These are phyloP conservation scores for Ceratobasidium theobromae DNA, from an alignment of 1,284 basidiomycete species.

Conservation along the genomic window DNA sequence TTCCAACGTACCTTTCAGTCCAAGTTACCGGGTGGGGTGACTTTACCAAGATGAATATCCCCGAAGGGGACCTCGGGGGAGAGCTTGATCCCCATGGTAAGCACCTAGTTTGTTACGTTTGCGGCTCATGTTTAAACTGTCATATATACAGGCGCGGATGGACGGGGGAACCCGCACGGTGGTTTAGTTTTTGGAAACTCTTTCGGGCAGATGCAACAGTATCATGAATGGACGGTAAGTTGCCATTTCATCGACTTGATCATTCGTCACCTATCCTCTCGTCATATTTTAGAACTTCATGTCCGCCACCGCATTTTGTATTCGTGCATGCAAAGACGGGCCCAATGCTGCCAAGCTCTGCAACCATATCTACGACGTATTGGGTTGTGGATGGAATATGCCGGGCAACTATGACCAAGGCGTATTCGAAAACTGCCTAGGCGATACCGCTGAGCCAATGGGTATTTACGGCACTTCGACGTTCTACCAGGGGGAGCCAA, in stretches of 20 bases:
- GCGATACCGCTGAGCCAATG: constrained; percentile 31
- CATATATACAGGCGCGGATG: constrained; percentile 32
- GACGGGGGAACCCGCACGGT: constrained; percentile 38
- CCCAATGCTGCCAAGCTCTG: constrained; percentile 40
- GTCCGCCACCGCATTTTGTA: constrained; percentile 42
- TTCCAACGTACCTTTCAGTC: constrained; percentile 36
- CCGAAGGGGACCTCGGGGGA: constrained; percentile 39
- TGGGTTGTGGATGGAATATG: constrained; percentile 36
- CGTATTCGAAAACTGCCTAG: constrained; percentile 34
- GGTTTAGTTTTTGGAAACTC: constrained; percentile 37
- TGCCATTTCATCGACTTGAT: not conserved
- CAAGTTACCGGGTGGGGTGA: constrained; percentile 39
- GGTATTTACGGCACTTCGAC: constrained; percentile 37
- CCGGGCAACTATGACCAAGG: constrained; percentile 25
- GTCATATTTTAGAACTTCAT: constrained; percentile 32
- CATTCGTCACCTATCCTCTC: not conserved
- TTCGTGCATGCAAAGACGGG: constrained; percentile 44
- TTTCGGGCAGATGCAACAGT: constrained; percentile 37
- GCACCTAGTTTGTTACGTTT: not conserved
- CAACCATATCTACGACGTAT: constrained; percentile 45
- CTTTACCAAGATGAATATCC: constrained; percentile 42
- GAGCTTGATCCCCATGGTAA: constrained; percentile 38
- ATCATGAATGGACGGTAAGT: constrained; percentile 39
- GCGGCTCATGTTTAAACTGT: not conserved
- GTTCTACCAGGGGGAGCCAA: constrained; percentile 37